Evolutionary conservation across 352 stramenopile genomes (phyloP).

Genomic region (Globisporangium carolinianum): DNA sequence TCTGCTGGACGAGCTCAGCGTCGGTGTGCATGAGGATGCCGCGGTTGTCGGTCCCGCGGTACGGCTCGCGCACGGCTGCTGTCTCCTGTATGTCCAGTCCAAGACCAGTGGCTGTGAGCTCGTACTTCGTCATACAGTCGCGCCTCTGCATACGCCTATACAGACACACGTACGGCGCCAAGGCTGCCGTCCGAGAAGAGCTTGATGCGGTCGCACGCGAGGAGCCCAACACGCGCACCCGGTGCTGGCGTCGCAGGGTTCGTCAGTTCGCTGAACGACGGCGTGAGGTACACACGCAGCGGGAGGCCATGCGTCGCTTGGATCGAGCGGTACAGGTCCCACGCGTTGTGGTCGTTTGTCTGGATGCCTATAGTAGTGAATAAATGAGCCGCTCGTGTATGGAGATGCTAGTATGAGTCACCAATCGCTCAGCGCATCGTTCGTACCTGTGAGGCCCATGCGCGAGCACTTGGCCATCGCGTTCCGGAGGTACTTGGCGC

Average conservation of each 20-base stretch:
- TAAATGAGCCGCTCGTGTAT: background rate
- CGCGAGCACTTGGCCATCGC: constrained; percentile 58
- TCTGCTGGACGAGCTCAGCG: constrained; percentile 52
- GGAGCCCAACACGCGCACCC: constrained; percentile 34
- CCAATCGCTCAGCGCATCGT: background rate
- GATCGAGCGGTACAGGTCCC: constrained; percentile 74
- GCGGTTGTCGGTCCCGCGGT: constrained; percentile 51
- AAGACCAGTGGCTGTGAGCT: no score
- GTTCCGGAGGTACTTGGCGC: constrained; percentile 48
- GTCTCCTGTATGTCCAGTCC: constrained; percentile 51
- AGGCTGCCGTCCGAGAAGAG: constrained; percentile 87
- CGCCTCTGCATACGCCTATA: no score
- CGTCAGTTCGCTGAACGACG: constrained; percentile 55
- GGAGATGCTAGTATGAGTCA: background rate
- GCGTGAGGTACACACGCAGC: constrained; percentile 75
- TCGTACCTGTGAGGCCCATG: constrained; percentile 63
- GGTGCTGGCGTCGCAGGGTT: constrained; percentile 31
- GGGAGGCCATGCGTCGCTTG: constrained; percentile 47
- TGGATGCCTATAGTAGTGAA: constrained; percentile 42
- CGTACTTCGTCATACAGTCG: no score
- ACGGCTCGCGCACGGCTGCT: constrained; percentile 63
- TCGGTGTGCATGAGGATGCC: constrained; percentile 84
- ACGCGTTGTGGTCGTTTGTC: constrained; percentile 81
- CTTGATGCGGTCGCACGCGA: constrained; percentile 85
- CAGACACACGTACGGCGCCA: constrained; percentile 43